These are phyloP conservation scores for Teratosphaeria viscida DNA, from an alignment of 2,329 filamentous ascomycete species.

Conservation along the genomic window DNA sequence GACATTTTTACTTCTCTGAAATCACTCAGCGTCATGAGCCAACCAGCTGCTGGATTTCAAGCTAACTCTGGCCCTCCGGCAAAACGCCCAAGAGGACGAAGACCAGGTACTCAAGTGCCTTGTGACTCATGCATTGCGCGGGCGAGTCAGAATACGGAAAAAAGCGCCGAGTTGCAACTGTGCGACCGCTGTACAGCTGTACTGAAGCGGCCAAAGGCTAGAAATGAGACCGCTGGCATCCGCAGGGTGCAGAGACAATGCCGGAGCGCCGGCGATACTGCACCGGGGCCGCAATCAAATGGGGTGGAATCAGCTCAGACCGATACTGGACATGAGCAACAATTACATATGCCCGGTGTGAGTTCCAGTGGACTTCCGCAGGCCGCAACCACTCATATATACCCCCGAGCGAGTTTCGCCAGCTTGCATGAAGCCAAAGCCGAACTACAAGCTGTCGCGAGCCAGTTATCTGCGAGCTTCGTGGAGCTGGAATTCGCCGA, in stretches of 20 bases:
- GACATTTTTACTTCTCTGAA: not conserved
- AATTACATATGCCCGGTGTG: slow-evolving; percentile 10
- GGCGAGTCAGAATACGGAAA: slow-evolving; percentile 10
- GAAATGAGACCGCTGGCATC: slow-evolving; percentile 2
- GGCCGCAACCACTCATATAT: not conserved
- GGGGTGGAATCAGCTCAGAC: slow-evolving; percentile 10
- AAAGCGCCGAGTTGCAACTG: slow-evolving; percentile 10
- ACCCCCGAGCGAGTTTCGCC: slow-evolving; percentile 8
- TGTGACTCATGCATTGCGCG: slow-evolving; percentile 17
- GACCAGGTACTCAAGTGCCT: slow-evolving; percentile 9
- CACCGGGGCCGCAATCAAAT: slow-evolving; percentile 7
- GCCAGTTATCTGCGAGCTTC: slow-evolving; percentile 13
- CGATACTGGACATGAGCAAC: slow-evolving; percentile 11
- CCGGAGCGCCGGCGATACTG: slow-evolving; percentile 12
- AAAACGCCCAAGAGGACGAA: slow-evolving; percentile 4
- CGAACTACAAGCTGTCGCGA: slow-evolving; percentile 10
- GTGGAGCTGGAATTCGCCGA: slow-evolving; percentile 17
- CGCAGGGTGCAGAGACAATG: slow-evolving; percentile 7
- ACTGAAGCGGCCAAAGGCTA: slow-evolving; percentile 10
- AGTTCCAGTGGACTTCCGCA: slow-evolving; percentile 5
- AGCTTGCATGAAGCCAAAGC: slow-evolving; percentile 9
- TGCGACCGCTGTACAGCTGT: slow-evolving; percentile 13
- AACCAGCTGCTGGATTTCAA: not conserved
- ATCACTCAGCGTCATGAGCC: not conserved
- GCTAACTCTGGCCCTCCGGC: not conserved